Evolutionary conservation across 345 rosid genomes (phyloP).

Genomic region (Ailanthus altissimus): DNA sequence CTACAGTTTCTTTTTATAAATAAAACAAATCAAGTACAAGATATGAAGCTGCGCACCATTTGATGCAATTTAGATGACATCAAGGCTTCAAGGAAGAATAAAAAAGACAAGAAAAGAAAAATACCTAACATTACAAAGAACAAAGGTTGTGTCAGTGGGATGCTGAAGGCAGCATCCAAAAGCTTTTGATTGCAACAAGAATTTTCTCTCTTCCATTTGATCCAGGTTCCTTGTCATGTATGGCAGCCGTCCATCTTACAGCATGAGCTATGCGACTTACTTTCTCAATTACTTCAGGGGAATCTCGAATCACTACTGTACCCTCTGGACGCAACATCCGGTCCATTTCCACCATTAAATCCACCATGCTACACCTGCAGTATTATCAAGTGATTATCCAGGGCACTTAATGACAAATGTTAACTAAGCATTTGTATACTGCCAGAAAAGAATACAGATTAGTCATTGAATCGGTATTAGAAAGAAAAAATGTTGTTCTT

Average conservation of each 20-base stretch:
- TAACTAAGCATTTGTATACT: neutral
- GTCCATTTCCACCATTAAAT: conserved; percentile 92
- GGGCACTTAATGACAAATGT: neutral
- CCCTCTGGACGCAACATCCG: conserved; percentile 89
- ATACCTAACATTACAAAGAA: conserved; percentile 45
- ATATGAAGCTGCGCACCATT: conserved; percentile 33
- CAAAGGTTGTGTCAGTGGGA: conserved; percentile 38
- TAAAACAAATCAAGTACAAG: conserved; percentile 22
- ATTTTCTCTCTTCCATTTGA: conserved; percentile 71
- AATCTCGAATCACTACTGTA: conserved; percentile 70
- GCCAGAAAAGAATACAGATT: neutral
- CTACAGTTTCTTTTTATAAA: conserved; percentile 29
- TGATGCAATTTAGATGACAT: conserved; percentile 40
- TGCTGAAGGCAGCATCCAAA: conserved; percentile 59
- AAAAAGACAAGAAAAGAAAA: conserved; percentile 30
- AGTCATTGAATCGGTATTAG: neutral
- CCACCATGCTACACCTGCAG: conserved; percentile 85
- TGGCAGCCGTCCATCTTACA: conserved; percentile 64
- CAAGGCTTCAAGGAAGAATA: conserved; percentile 25
- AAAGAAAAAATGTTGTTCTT: neutral
- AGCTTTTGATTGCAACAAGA: conserved; percentile 69
- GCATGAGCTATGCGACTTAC: conserved; percentile 67
- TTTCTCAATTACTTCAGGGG: conserved; percentile 81
- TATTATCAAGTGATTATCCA: conserved; percentile 2
- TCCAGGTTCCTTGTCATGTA: conserved; percentile 73